A percentile compares a stretch with the other conserved stretches of the same genome.
These are phyloP conservation scores for Yamadazyma triangularis DNA, from an alignment of 1,139 yeast genomes.

Conservation along the genomic window DNA sequence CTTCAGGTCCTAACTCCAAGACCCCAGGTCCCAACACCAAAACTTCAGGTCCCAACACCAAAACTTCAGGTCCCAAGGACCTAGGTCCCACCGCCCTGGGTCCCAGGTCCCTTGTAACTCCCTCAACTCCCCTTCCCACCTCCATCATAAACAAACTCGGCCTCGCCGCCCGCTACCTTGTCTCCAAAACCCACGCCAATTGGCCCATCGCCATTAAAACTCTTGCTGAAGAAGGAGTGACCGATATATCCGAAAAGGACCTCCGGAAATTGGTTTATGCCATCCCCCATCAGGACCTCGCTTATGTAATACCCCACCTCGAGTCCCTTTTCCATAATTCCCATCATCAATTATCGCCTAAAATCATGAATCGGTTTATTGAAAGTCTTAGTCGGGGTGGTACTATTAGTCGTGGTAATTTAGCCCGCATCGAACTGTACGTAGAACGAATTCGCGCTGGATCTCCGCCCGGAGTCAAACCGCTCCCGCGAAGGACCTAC, in stretches of 20 bases:
- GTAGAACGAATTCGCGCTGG: constrained; percentile 4
- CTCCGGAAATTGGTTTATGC: constrained; percentile 36
- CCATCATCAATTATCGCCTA: constrained; percentile 24
- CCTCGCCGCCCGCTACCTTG: constrained; percentile 42
- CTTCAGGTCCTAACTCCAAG: no score
- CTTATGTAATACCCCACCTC: constrained; percentile 28
- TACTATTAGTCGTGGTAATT: constrained; percentile 17
- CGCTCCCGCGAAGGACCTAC: constrained; percentile 22
- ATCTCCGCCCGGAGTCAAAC: no score
- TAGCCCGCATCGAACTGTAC: constrained; percentile 22
- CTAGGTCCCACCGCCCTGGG: no score
- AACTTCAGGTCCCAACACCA: no score
- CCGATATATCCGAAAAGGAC: constrained; percentile 30
- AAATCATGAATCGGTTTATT: constrained; percentile 44
- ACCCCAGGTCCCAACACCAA: no score
- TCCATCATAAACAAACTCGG: constrained; percentile 42
- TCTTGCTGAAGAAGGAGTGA: constrained; percentile 40
- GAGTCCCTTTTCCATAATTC: constrained; percentile 33
- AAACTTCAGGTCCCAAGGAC: no score
- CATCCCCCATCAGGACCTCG: constrained; percentile 39
- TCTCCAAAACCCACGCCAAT: constrained; percentile 42
- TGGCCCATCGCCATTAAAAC: constrained; percentile 54
- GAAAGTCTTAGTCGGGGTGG: constrained; percentile 29
- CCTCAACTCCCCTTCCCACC: constrained; percentile 46
- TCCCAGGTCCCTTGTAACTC: no score